Evolutionary conservation across 176 grass and related monocot species (phyloP).

Genomic region (Oryza brachyantha): DNA sequence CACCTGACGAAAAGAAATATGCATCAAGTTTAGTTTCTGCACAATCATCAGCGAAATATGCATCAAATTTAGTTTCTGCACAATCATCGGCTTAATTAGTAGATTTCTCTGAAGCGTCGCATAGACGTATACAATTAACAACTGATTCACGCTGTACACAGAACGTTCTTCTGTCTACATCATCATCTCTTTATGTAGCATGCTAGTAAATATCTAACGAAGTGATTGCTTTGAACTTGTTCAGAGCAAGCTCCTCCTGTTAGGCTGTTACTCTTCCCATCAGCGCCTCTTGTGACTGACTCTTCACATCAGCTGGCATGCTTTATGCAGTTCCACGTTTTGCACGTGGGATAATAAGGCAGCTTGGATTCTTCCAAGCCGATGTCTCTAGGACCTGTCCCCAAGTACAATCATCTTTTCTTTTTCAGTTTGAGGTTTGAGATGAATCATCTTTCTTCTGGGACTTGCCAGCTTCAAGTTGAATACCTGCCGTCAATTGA

Average conservation of each 20-base stretch:
- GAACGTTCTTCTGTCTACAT: background rate
- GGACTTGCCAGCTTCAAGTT: background rate
- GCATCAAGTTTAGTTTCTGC: too few species aligned
- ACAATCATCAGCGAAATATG: too few species aligned
- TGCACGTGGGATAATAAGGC: background rate
- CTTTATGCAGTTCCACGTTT: background rate
- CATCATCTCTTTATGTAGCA: background rate
- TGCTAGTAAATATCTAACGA: too few species aligned
- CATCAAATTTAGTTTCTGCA: too few species aligned
- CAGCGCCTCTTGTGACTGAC: too few species aligned
- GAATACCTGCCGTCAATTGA: background rate
- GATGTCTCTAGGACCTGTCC: background rate
- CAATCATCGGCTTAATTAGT: too few species aligned
- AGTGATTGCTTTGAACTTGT: background rate
- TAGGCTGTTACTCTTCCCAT: too few species aligned
- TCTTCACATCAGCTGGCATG: background rate
- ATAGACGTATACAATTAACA: too few species aligned
- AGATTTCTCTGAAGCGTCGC: too few species aligned
- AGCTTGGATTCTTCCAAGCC: background rate
- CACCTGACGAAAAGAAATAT: too few species aligned
- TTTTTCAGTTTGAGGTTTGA: background rate
- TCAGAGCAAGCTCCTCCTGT: background rate
- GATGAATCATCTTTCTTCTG: background rate
- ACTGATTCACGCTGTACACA: too few species aligned
- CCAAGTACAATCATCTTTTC: too few species aligned